Evolutionary conservation across 2,329 filamentous ascomycete genomes (phyloP).

Genomic region (Neopestalotiopsis sp.): DNA sequence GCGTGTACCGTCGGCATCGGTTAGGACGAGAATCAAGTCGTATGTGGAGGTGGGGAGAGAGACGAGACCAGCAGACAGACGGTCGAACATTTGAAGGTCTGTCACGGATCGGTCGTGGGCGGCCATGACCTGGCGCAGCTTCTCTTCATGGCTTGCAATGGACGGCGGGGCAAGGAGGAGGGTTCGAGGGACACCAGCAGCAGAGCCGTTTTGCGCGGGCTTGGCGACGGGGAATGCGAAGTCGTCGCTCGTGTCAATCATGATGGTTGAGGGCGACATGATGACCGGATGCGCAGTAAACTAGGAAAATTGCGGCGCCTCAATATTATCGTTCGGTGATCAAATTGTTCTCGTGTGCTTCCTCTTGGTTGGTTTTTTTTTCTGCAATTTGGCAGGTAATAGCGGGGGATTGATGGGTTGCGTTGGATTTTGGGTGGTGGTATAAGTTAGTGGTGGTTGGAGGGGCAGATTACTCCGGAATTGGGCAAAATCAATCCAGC

Average conservation of each 20-base stretch:
- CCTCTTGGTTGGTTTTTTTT: constrained; percentile 6
- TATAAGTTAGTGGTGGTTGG: background rate
- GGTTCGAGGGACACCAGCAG: constrained; percentile 53
- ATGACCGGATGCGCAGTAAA: constrained; percentile 22
- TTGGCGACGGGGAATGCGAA: constrained; percentile 27
- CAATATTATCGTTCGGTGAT: too few relatives aligned
- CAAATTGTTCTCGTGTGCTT: background rate
- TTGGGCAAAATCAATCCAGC: background rate
- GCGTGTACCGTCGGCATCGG: constrained; percentile 74
- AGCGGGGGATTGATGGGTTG: constrained; percentile 2
- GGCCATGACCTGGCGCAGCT: constrained; percentile 73
- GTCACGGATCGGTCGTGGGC: constrained; percentile 77
- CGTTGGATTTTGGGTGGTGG: background rate
- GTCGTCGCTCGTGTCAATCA: constrained; percentile 36
- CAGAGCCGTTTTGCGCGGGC: constrained; percentile 26
- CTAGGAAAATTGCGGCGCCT: background rate
- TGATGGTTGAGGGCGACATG: constrained; percentile 60
- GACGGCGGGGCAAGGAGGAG: constrained; percentile 91
- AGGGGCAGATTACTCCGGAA: constrained; percentile 11
- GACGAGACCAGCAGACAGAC: constrained; percentile 81
- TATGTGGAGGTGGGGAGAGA: constrained; percentile 79
- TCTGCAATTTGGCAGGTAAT: constrained; percentile 24
- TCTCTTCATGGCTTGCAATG: constrained; percentile 82
- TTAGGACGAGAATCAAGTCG: constrained; percentile 83
- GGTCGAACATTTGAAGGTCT: constrained; percentile 98